phyloP scores from a whole-genome alignment of 306 rosid species.

The Malus sieversii region DNA sequence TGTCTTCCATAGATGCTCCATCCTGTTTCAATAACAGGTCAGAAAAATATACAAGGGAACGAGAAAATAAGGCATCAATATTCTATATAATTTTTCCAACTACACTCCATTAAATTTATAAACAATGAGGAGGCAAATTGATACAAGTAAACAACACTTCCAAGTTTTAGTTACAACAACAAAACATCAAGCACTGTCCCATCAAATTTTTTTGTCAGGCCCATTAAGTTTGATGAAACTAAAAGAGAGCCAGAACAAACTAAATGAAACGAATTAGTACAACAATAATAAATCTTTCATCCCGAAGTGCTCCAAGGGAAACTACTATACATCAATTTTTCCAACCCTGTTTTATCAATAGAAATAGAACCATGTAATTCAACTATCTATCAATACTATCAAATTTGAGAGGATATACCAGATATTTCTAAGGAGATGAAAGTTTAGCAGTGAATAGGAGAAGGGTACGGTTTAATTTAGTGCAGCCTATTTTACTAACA shows the following conservation, averaged over 20 bases:
- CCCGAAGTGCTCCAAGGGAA: neutral
- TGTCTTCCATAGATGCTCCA: constrained; percentile 93
- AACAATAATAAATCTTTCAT: neutral
- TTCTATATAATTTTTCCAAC: neutral
- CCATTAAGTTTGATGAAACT: neutral
- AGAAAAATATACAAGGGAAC: neutral
- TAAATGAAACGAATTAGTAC: neutral
- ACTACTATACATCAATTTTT: neutral
- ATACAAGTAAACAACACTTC: neutral
- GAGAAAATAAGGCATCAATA: neutral
- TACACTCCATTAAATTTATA: neutral
- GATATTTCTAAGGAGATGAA: neutral
- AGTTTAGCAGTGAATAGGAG: neutral
- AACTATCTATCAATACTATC: neutral
- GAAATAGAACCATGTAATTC: neutral
- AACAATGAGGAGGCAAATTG: neutral
- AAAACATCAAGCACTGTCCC: neutral
- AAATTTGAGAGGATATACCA: neutral
- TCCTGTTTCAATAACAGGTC: constrained; percentile 45
- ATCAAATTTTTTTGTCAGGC: neutral
- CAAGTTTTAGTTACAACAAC: neutral
- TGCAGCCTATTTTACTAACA: neutral
- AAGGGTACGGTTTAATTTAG: neutral
- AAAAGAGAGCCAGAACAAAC: neutral
- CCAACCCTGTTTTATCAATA: neutral